Evolutionary conservation across 148 eudicot genomes (phyloP).

Genomic region (Chenopodium suecicum): DNA sequence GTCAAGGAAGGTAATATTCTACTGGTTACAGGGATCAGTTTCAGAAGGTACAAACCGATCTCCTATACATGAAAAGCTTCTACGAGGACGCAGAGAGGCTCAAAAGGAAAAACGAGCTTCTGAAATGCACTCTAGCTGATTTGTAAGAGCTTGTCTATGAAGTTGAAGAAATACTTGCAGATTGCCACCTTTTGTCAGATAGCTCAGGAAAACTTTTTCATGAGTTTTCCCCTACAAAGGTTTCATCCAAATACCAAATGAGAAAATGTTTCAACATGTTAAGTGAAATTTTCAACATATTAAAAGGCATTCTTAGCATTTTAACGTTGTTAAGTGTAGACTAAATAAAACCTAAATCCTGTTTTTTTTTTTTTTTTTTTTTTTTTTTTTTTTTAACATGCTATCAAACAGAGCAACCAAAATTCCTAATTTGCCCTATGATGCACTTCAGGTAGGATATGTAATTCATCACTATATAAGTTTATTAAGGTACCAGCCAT

Average conservation of each 20-base stretch:
- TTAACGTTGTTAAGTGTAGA: no score
- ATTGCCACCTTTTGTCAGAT: conserved; percentile 30
- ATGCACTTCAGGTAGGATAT: no score
- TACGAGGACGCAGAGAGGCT: conserved; percentile 53
- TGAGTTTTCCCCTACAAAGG: conserved; percentile 24
- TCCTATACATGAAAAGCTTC: conserved; percentile 43
- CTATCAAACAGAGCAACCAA: no score
- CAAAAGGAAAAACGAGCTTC: conserved; percentile 39
- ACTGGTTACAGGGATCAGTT: conserved; percentile 36
- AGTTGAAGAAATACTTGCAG: conserved; percentile 48
- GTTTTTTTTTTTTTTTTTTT: no score
- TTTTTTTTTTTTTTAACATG: no score
- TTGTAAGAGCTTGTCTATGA: conserved; percentile 44
- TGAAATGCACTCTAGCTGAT: conserved; percentile 26
- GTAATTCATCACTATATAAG: no score
- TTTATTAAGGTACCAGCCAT: no score
- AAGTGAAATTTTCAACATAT: no score
- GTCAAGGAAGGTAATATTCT: conserved; percentile 4
- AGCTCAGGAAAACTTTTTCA: conserved; percentile 23
- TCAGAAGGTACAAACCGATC: conserved; percentile 40
- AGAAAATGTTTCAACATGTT: neutral
- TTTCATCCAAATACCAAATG: conserved; percentile 24
- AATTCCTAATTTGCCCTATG: no score
- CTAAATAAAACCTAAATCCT: no score
- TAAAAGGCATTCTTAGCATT: no score